A percentile compares a stretch with the other conserved stretches of the same genome.
Evolutionary conservation across 345 rosid genomes (phyloP).

Genomic region (Eutrema japonicum): DNA sequence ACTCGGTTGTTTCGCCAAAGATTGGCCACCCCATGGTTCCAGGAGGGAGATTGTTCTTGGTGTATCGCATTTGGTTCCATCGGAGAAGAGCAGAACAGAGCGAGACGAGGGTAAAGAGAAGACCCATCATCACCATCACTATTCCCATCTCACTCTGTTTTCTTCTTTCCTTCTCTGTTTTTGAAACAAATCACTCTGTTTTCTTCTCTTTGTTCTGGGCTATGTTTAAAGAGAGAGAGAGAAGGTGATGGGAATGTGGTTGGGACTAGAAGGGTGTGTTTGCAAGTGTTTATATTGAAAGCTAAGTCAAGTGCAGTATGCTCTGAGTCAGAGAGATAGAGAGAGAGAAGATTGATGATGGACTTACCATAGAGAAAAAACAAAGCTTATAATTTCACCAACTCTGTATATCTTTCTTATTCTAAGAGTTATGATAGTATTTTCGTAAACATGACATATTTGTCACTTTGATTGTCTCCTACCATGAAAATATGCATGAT

Average conservation of each 20-base stretch:
- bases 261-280: conserved; percentile 26
- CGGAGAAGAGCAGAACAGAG: conserved; percentile 63
- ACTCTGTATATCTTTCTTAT: conserved; percentile 3
- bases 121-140: conserved; percentile 43
- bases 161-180: conserved; percentile 20
- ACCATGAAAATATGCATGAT: conserved; percentile 8
- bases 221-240: conserved; percentile 17
- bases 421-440: conserved; percentile 6
- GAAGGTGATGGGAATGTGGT: conserved; percentile 21
- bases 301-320: conserved; percentile 28
- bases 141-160: conserved; percentile 49
- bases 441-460: conserved; percentile 15
- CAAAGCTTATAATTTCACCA: background rate
- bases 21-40: conserved; percentile 97
- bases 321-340: background rate
- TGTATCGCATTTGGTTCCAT: conserved; percentile 73
- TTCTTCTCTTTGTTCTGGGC: background rate
- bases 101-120: conserved; percentile 43
- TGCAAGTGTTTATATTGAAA: conserved; percentile 40
- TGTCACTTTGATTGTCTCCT: conserved; percentile 1
- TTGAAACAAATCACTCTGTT: conserved; percentile 15
- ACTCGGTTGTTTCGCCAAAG: conserved; percentile 81
- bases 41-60: conserved; percentile 69
- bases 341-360: conserved; percentile 1
- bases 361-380: no score